A percentile compares a stretch with the other conserved stretches of the same genome.
phyloP scores from a whole-genome alignment of 371 early-diverging fungal genomes.

The Mortierella sp. region DNA sequence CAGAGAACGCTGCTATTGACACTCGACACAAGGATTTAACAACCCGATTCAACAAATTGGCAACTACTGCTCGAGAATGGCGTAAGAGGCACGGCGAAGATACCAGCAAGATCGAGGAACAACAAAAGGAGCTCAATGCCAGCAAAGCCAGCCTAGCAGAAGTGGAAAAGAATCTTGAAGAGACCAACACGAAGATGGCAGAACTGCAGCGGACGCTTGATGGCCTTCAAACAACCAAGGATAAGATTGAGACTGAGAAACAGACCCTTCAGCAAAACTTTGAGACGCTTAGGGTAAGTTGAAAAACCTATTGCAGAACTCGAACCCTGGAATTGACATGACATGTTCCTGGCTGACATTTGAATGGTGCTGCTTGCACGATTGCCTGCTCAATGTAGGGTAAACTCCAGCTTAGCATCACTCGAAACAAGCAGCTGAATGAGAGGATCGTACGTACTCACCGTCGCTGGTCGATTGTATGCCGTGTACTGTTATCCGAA shows the following conservation, averaged over 20 bases:
- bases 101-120: constrained; percentile 22
- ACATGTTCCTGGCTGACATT: too few species aligned
- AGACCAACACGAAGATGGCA: constrained; percentile 25
- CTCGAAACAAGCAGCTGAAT: constrained; percentile 24
- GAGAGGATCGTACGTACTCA: constrained; percentile 23
- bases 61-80: constrained; percentile 18
- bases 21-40: constrained; percentile 12
- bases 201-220: constrained; percentile 12
- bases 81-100: constrained; percentile 41
- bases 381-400: constrained; percentile 10
- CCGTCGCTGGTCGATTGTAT: neutral
- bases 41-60: constrained; percentile 9
- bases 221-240: constrained; percentile 21
- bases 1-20: constrained; percentile 19
- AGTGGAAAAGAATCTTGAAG: constrained; percentile 31
- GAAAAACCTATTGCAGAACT: too few species aligned
- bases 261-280: constrained; percentile 37
- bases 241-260: constrained; percentile 31
- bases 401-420: constrained; percentile 15
- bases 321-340: too few species aligned
- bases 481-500: neutral
- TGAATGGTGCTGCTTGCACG: too few species aligned
- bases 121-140: constrained; percentile 27
- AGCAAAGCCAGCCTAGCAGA: constrained; percentile 22
- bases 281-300: constrained; percentile 29